phyloP scores from a whole-genome alignment of 352 stramenopile species.

The Phytopythium cucurbitacearum region DNA sequence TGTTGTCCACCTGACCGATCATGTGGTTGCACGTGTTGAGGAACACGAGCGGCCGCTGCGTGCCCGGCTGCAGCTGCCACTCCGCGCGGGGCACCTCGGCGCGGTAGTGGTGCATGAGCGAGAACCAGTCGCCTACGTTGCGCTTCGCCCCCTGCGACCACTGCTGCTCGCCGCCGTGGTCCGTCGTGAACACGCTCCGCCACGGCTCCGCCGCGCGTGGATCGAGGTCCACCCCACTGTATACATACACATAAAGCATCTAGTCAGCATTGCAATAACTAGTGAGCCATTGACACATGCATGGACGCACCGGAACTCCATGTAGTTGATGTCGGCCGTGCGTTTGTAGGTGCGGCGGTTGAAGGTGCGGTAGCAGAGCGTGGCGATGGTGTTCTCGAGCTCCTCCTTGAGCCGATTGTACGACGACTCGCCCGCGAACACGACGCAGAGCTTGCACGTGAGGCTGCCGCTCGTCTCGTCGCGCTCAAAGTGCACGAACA shows the following conservation, averaged over 20 bases:
- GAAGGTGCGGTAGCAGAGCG: conserved; percentile 79
- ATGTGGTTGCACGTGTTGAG: conserved; percentile 91
- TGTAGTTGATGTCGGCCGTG: conserved; percentile 88
- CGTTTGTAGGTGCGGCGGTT: conserved; percentile 85
- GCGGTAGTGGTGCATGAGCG: conserved; percentile 86
- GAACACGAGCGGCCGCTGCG: conserved; percentile 64
- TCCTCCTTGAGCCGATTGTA: conserved; percentile 76
- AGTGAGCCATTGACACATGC: background rate
- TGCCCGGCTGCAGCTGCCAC: conserved; percentile 41
- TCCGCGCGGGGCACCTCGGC: conserved; percentile 39
- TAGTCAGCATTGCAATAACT: too few relatives aligned
- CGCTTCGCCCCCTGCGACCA: conserved; percentile 84
- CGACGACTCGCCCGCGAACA: conserved; percentile 79
- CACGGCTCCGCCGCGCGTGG: conserved; percentile 38
- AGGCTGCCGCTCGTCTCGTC: conserved; percentile 40
- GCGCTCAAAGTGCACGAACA: conserved; percentile 81
- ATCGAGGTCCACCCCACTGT: conserved; percentile 60
- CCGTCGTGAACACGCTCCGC: conserved; percentile 60
- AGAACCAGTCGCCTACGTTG: conserved; percentile 84
- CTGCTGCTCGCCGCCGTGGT: conserved; percentile 72
- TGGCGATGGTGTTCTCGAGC: conserved; percentile 74
- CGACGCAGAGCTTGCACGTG: conserved; percentile 76
- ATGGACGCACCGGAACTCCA: conserved; percentile 61
- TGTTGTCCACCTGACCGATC: conserved; percentile 85
- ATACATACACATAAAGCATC: background rate